These are phyloP conservation scores for Penstemon newberryi DNA, from an alignment of 257 asterid species.

Conservation along the genomic window DNA sequence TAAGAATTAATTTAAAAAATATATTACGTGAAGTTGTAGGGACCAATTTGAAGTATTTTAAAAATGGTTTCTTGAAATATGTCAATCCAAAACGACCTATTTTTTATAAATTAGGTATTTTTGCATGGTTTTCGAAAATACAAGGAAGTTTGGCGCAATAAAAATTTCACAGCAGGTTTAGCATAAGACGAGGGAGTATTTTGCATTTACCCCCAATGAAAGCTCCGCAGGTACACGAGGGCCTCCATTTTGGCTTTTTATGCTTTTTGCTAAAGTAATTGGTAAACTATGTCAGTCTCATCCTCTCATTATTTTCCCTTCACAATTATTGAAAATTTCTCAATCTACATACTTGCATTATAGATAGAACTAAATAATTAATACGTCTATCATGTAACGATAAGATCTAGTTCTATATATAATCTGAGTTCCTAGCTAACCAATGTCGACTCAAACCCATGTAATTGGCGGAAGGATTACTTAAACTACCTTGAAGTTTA, in stretches of 20 bases:
- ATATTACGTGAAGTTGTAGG: too few relatives aligned
- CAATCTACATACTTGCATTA: slow-evolving; percentile 19
- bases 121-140: too few relatives aligned
- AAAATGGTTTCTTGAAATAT: too few relatives aligned
- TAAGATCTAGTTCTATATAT: slow-evolving; percentile 29
- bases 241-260: slow-evolving; percentile 68
- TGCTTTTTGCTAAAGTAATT: slow-evolving; percentile 41
- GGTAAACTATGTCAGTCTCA: slow-evolving; percentile 37
- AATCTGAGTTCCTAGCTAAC: not conserved
- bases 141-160: too few relatives aligned
- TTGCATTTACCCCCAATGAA: slow-evolving; percentile 24
- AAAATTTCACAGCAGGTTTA: too few relatives aligned
- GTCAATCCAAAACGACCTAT: too few relatives aligned
- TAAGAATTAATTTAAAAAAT: too few relatives aligned
- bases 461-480: too few relatives aligned
- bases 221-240: slow-evolving; percentile 78
- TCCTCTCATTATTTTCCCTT: slow-evolving; percentile 41
- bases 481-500: too few relatives aligned
- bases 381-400: slow-evolving; percentile 19
- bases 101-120: too few relatives aligned
- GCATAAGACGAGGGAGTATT: too few relatives aligned
- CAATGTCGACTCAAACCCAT: slow-evolving; percentile 14
- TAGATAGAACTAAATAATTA: not conserved
- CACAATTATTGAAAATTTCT: slow-evolving; percentile 36
- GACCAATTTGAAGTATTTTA: too few relatives aligned